phyloP scores from a whole-genome alignment of 345 rosid species.

The Linum usitatissimum region DNA sequence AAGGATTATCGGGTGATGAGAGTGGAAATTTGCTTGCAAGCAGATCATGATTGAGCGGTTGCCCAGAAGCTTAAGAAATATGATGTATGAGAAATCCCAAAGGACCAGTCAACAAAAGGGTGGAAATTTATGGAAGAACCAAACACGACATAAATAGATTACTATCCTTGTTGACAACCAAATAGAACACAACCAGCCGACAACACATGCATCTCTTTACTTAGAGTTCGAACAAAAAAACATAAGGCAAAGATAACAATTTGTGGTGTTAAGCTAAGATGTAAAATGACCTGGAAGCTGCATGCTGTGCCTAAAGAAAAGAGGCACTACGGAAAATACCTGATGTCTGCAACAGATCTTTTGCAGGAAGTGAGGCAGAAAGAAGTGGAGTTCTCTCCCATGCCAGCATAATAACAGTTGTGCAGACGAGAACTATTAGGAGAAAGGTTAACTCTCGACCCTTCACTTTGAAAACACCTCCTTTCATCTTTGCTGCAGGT shows the following conservation, averaged over 20 bases:
- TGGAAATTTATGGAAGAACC: no score
- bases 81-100: no score
- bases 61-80: no score
- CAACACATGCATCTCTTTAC: not conserved
- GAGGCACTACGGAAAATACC: slow-evolving; percentile 21
- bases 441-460: slow-evolving; percentile 39
- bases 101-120: no score
- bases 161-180: no score
- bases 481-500: slow-evolving; percentile 45
- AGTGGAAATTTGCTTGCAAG: no score
- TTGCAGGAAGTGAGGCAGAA: slow-evolving; percentile 37
- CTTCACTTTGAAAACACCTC: slow-evolving; percentile 31
- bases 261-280: not conserved
- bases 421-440: slow-evolving; percentile 43
- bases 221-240: not conserved
- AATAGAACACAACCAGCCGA: no score
- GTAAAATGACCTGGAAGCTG: not conserved
- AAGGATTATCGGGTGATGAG: no score
- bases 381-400: slow-evolving; percentile 46
- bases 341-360: slow-evolving; percentile 33
- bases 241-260: not conserved
- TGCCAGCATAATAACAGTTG: slow-evolving; percentile 44
- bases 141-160: no score
- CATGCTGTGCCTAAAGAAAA: not conserved
- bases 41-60: no score